phyloP scores from a whole-genome alignment of 139 green algal species.

The Tetraselmis chui region DNA sequence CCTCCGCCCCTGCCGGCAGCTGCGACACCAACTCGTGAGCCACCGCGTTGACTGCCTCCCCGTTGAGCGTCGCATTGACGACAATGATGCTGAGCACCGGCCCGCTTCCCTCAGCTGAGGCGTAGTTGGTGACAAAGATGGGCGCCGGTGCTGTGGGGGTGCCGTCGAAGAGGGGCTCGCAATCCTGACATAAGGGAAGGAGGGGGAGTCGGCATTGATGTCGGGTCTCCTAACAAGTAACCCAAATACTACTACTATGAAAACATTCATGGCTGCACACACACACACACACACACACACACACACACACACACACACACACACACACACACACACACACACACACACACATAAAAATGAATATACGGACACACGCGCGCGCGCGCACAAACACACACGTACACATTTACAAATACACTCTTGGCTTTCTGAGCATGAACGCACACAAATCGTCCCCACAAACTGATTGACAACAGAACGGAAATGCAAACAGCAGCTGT shows the following conservation, averaged over 20 bases:
- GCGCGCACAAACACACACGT: no score
- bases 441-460: no score
- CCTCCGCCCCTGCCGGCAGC: background rate
- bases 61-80: background rate
- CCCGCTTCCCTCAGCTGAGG: background rate
- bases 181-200: background rate
- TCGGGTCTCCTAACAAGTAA: background rate
- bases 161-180: background rate
- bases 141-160: background rate
- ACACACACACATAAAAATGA: no score
- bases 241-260: background rate
- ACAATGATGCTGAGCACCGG: background rate
- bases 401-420: no score
- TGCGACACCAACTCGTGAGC: background rate
- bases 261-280: background rate
- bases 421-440: no score
- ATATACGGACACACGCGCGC: no score
- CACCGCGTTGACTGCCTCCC: background rate
- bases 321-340: no score
- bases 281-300: no score
- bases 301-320: no score
- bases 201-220: background rate
- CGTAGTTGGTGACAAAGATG: background rate
- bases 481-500: no score
- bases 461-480: no score